These are phyloP conservation scores for Tarenaya hassleriana DNA, from an alignment of 345 rosid genomes.

Conservation along the genomic window DNA sequence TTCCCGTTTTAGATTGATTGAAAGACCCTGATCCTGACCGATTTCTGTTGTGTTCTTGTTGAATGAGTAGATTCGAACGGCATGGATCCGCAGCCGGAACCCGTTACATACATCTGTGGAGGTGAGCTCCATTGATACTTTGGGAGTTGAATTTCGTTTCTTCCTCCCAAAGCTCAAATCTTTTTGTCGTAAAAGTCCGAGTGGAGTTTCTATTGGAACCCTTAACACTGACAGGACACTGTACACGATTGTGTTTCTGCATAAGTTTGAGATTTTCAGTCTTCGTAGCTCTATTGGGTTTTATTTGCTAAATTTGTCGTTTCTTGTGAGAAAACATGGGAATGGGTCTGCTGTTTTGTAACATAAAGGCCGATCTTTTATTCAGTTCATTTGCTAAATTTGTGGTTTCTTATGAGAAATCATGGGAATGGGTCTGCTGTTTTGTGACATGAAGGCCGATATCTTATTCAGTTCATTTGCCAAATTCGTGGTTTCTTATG, in stretches of 20 bases:
- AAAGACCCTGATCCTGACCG: neutral
- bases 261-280: neutral
- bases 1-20: neutral
- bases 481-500: neutral
- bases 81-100: constrained; percentile 87
- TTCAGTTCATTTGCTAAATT: neutral
- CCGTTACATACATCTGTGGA: constrained; percentile 82
- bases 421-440: constrained; percentile 12
- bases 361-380: constrained; percentile 10
- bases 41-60: constrained; percentile 8
- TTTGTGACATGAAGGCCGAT: constrained; percentile 13
- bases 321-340: neutral
- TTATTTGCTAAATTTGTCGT: neutral
- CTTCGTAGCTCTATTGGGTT: constrained; percentile 11
- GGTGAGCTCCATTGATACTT: constrained; percentile 32
- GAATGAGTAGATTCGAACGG: neutral
- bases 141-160: neutral
- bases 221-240: too few species aligned
- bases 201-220: too few species aligned
- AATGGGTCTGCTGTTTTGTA: constrained; percentile 24
- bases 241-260: too few species aligned
- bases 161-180: too few species aligned
- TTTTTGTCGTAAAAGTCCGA: too few species aligned
- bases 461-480: neutral
- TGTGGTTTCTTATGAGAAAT: neutral